phyloP scores from a whole-genome alignment of 1,284 basidiomycete genomes.

The Psilocybe mexicana region DNA sequence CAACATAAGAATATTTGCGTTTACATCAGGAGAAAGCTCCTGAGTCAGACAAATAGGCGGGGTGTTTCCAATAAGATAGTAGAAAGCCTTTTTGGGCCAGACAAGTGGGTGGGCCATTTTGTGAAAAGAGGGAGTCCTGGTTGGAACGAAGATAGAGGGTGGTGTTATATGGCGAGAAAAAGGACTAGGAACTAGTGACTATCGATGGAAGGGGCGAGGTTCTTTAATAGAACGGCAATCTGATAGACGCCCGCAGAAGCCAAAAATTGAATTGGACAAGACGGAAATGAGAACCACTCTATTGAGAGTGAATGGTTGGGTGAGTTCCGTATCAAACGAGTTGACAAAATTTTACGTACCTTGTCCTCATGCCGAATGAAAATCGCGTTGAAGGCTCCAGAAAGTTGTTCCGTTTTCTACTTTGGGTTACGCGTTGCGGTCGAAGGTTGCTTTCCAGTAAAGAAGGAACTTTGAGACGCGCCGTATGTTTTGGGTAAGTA shows the following conservation, averaged over 20 bases:
- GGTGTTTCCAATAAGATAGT: slow-evolving; percentile 61
- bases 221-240: neutral
- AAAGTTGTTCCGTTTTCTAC: too few relatives aligned
- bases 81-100: slow-evolving; percentile 47
- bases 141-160: neutral
- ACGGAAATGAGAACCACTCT: neutral
- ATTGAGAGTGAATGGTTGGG: too few relatives aligned
- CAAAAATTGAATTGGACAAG: neutral
- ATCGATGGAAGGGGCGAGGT: neutral
- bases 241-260: slow-evolving; percentile 12
- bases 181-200: too few relatives aligned
- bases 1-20: slow-evolving; percentile 49
- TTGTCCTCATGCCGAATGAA: too few relatives aligned
- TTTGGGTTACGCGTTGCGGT: too few relatives aligned
- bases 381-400: too few relatives aligned
- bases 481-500: neutral
- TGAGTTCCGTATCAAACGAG: too few relatives aligned
- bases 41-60: slow-evolving; percentile 50
- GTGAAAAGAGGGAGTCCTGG: neutral
- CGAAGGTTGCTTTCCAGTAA: neutral
- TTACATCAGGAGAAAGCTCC: slow-evolving; percentile 45
- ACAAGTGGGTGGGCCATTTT: slow-evolving; percentile 33
- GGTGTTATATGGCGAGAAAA: neutral
- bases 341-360: too few relatives aligned
- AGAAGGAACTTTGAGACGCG: neutral